phyloP scores from a whole-genome alignment of 352 stramenopile species.

The Poterioochromonas sp. region DNA sequence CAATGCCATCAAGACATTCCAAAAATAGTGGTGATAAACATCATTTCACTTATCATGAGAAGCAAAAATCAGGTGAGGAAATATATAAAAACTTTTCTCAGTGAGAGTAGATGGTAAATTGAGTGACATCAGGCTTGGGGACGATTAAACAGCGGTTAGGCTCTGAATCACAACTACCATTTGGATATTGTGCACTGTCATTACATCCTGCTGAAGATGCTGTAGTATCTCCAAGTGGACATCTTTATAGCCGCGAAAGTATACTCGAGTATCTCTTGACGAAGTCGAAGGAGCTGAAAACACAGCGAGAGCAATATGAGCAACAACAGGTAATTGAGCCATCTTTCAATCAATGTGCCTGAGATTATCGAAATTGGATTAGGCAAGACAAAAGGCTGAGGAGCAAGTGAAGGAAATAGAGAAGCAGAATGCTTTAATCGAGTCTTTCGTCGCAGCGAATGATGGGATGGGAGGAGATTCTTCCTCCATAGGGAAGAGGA shows the following conservation, averaged over 20 bases:
- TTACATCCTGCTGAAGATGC: slow-evolving; percentile 40
- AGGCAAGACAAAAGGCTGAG: no score
- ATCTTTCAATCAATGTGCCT: not conserved
- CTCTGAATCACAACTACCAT: slow-evolving; percentile 46
- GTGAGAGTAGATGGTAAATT: slow-evolving; percentile 29
- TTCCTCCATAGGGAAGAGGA: not conserved
- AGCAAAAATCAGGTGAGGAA: slow-evolving; percentile 35
- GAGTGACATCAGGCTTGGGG: not conserved
- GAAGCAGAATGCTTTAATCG: not conserved
- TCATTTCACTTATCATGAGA: slow-evolving; percentile 45
- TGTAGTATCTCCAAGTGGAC: slow-evolving; percentile 43
- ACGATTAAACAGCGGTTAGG: slow-evolving; percentile 37
- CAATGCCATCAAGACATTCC: slow-evolving; percentile 42
- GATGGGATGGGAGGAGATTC: not conserved
- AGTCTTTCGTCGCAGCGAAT: not conserved
- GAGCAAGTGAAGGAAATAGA: no score
- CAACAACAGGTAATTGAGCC: not conserved
- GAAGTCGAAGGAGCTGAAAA: slow-evolving; percentile 48
- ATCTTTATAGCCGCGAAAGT: slow-evolving; percentile 47
- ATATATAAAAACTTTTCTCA: slow-evolving; percentile 35
- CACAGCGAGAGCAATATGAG: slow-evolving; percentile 26
- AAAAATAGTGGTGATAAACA: slow-evolving; percentile 44
- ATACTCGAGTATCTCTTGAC: slow-evolving; percentile 47
- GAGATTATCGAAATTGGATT: no score
- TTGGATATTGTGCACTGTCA: slow-evolving; percentile 47